phyloP scores from a whole-genome alignment of 768 basidiomycete species.

The Collybia sordida region DNA sequence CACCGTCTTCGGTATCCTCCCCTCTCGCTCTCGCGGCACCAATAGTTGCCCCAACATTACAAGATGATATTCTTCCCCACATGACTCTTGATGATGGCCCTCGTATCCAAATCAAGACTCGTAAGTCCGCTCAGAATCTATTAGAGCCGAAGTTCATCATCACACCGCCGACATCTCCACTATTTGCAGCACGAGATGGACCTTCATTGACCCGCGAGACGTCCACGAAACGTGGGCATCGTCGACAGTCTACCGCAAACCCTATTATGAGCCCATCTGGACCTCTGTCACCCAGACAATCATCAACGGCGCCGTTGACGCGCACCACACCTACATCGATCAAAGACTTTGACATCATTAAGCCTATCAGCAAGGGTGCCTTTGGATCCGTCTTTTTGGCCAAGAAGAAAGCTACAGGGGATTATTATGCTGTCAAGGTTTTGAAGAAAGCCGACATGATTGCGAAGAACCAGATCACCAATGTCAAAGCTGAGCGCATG shows the following conservation, averaged over 20 bases:
- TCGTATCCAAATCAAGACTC: constrained; percentile 48
- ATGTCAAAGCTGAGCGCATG: constrained; percentile 99
- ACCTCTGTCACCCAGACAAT: constrained; percentile 86
- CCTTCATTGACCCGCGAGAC: constrained; percentile 40
- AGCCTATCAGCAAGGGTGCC: constrained; percentile 98
- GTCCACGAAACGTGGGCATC: constrained; percentile 56
- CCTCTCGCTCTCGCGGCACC: constrained; percentile 84
- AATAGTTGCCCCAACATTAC: constrained; percentile 67
- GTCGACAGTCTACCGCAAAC: constrained; percentile 73
- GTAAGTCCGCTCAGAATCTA: constrained; percentile 66
- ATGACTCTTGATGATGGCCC: constrained; percentile 64
- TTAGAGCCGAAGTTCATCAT: constrained; percentile 64
- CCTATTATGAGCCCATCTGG: constrained; percentile 59
- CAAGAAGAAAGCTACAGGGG: constrained; percentile 97
- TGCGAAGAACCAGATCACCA: constrained; percentile 99
- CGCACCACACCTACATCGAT: constrained; percentile 88
- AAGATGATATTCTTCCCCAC: constrained; percentile 60
- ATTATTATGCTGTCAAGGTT: constrained; percentile 99
- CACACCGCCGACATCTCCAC: constrained; percentile 77
- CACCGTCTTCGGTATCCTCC: constrained; percentile 86
- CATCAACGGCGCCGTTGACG: constrained; percentile 73
- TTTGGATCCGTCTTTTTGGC: constrained; percentile 98
- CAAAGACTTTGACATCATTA: constrained; percentile 99
- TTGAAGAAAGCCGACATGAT: constrained; percentile 99
- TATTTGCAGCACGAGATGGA: constrained; percentile 45